Conservation (phyloP, 2,329 filamentous ascomycete species). For the Acrodontium crateriforme region DNA sequence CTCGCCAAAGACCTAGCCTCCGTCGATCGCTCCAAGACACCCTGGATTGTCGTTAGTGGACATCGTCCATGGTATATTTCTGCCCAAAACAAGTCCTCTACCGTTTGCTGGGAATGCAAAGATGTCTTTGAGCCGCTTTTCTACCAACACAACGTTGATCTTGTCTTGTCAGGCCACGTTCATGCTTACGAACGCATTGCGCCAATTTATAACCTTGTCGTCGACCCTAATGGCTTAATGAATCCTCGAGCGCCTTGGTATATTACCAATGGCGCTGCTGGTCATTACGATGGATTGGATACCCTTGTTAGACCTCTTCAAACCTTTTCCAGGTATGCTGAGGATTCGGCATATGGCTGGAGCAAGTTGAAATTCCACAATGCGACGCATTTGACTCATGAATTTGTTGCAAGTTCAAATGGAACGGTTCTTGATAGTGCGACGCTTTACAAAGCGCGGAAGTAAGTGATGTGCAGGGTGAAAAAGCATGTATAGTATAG, state of each 20-base stretch:
- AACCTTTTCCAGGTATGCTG: constrained; percentile 17
- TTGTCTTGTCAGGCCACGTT: constrained; percentile 29
- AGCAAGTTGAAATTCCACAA: constrained; percentile 28
- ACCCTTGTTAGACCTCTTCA: constrained; percentile 8
- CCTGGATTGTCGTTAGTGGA: constrained; percentile 36
- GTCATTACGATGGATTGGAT: constrained; percentile 38
- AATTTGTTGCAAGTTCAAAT: constrained; percentile 23
- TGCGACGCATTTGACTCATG: constrained; percentile 25
- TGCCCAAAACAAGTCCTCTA: constrained; percentile 20
- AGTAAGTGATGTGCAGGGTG: too few relatives aligned
- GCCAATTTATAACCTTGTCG: constrained; percentile 17
- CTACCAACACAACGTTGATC: constrained; percentile 33
- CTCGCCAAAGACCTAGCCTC: constrained; percentile 29
- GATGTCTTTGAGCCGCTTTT: constrained; percentile 33
- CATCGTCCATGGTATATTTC: constrained; percentile 37
- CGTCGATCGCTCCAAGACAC: constrained; percentile 34
- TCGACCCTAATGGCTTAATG: constrained; percentile 32
- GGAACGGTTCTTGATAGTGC: constrained; percentile 19
- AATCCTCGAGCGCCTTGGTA: constrained; percentile 38
- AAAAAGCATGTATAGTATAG: too few relatives aligned
- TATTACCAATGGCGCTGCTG: constrained; percentile 38
- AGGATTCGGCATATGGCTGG: constrained; percentile 26
- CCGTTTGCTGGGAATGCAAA: constrained; percentile 29
- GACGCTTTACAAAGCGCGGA: constrained; percentile 14
- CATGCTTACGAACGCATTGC: constrained; percentile 33